Conservation (phyloP, 108 stramenopile species). For the Fragilariopsis cylindrus region DNA sequence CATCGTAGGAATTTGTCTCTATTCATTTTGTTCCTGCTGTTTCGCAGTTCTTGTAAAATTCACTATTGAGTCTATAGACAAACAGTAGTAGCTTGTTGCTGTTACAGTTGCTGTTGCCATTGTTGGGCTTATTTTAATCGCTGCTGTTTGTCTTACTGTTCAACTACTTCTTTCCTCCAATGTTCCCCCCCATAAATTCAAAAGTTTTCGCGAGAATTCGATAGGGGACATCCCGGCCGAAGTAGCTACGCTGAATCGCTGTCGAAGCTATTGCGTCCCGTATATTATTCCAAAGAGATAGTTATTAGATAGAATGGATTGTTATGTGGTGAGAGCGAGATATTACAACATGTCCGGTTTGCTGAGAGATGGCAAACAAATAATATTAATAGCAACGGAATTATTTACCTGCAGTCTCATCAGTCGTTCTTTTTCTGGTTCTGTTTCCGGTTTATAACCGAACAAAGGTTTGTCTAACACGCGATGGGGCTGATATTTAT, state of each 20-base stretch:
- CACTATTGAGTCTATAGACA: no score
- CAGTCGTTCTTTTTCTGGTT: slow-evolving; percentile 25
- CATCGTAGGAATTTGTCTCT: no score
- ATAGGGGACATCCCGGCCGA: slow-evolving; percentile 31
- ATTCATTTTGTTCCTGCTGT: no score
- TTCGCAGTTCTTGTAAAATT: no score
- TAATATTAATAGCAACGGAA: no score
- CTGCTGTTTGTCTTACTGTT: no score
- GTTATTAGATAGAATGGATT: no score
- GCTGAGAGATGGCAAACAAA: neutral
- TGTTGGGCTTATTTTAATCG: no score
- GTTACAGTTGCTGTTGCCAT: no score
- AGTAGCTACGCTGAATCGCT: slow-evolving; percentile 30
- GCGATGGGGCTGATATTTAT: slow-evolving; percentile 7
- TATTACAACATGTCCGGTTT: neutral
- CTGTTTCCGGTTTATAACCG: neutral
- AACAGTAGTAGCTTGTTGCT: no score
- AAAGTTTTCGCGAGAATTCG: slow-evolving; percentile 23
- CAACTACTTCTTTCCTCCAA: neutral
- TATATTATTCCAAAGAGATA: no score
- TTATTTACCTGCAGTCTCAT: slow-evolving; percentile 17
- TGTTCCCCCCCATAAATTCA: slow-evolving; percentile 31
- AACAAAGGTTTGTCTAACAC: slow-evolving; percentile 2
- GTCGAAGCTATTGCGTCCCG: slow-evolving; percentile 9
- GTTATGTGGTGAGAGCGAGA: neutral